A percentile compares a stretch with the other conserved stretches of the same genome.
Evolutionary conservation across 257 asterid species (phyloP).

Genomic region (Fraxinus anomala): DNA sequence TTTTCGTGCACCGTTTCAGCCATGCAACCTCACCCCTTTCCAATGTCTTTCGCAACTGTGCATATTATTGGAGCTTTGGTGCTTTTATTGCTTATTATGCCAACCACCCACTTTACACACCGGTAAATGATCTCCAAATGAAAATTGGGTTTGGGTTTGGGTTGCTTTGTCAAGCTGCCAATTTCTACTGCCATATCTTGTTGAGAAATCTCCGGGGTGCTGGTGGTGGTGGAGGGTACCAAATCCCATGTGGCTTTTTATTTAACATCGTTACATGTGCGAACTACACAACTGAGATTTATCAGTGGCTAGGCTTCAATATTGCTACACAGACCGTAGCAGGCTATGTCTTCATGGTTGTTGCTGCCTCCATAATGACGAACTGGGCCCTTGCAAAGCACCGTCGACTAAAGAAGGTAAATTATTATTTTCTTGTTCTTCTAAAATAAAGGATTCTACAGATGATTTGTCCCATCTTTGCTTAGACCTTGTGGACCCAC

Average conservation of each 20-base stretch:
- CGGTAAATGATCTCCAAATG: conserved; percentile 84
- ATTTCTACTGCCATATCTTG: conserved; percentile 87
- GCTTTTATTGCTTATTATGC: conserved; percentile 79
- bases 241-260: conserved; percentile 87
- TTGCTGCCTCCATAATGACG: conserved; percentile 95
- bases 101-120: conserved; percentile 91
- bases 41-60: conserved; percentile 90
- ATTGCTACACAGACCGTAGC: conserved; percentile 89
- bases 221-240: conserved; percentile 74
- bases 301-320: conserved; percentile 98
- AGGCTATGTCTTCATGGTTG: conserved; percentile 85
- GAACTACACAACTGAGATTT: conserved; percentile 92
- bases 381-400: conserved; percentile 98
- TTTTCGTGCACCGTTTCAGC: conserved; percentile 94
- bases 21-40: conserved; percentile 97
- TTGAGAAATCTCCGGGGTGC: conserved; percentile 83
- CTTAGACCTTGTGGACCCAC: neutral
- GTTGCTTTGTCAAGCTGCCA: conserved; percentile 76
- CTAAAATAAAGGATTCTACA: too few species aligned
- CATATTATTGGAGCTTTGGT: conserved; percentile 96
- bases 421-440: conserved; percentile 1
- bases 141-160: conserved; percentile 85
- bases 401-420: conserved; percentile 85
- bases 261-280: conserved; percentile 96
- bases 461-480: neutral